phyloP scores from a whole-genome alignment of 441 rosid species.

The Raphanus hybrid region DNA sequence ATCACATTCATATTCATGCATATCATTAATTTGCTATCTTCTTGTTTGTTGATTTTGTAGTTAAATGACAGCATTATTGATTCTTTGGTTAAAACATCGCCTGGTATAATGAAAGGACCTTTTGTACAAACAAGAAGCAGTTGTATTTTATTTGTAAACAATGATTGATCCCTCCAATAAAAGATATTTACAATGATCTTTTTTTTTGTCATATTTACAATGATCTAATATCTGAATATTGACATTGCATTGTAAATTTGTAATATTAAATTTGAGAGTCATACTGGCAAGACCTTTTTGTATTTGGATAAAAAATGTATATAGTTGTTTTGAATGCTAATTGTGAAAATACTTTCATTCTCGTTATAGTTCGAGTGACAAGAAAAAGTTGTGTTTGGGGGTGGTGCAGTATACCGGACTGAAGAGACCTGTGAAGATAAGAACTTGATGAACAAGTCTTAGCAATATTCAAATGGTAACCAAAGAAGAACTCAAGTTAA shows the following conservation, averaged over 20 bases:
- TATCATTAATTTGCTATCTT: slow-evolving; percentile 7
- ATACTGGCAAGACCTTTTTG: too few relatives aligned
- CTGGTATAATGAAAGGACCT: slow-evolving; percentile 13
- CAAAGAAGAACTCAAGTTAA: background rate
- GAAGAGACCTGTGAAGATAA: background rate
- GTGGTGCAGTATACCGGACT: too few relatives aligned
- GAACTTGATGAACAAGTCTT: background rate
- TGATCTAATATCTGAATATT: background rate
- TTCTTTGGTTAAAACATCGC: slow-evolving; percentile 14
- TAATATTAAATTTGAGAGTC: too few relatives aligned
- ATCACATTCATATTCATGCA: slow-evolving; percentile 12
- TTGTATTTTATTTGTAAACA: slow-evolving; percentile 1
- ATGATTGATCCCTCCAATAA: slow-evolving; percentile 15
- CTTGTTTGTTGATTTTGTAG: background rate
- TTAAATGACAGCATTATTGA: background rate
- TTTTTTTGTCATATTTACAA: background rate
- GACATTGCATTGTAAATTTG: too few relatives aligned
- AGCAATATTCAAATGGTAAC: background rate
- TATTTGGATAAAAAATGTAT: too few relatives aligned
- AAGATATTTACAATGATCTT: background rate
- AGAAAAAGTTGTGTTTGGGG: too few relatives aligned
- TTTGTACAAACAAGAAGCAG: slow-evolving; percentile 28
- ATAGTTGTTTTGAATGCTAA: too few relatives aligned
- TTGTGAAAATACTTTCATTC: too few relatives aligned
- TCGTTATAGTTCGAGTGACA: too few relatives aligned